Percentiles rank a stretch among this genome's conserved stretches.
These are phyloP conservation scores for Angomonas deanei DNA, from an alignment of 208 protist genomes.

Conservation along the genomic window DNA sequence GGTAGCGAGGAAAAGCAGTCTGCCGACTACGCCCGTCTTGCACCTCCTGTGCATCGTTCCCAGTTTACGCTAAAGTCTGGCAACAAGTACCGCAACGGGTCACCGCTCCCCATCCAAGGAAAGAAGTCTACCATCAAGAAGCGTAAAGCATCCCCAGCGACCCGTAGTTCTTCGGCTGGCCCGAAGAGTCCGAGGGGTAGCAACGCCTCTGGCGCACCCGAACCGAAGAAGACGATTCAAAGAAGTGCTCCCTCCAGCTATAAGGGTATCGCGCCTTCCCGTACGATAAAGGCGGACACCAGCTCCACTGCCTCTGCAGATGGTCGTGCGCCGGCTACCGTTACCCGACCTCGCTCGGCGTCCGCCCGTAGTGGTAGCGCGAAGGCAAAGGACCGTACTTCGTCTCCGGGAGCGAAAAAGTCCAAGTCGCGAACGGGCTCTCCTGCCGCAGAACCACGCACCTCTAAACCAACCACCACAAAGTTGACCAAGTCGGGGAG, in stretches of 20 bases:
- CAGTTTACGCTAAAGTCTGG: conserved; percentile 46
- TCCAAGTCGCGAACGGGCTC: neutral
- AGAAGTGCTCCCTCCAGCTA: conserved; percentile 28
- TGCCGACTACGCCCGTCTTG: conserved; percentile 37
- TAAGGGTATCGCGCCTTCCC: conserved; percentile 50
- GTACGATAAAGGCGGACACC: conserved; percentile 14
- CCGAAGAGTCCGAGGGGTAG: neutral
- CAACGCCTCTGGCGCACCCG: neutral
- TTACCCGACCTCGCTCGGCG: neutral
- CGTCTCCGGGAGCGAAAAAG: neutral
- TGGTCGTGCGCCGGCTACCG: neutral
- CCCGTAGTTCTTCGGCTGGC: neutral
- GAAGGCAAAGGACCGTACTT: conserved; percentile 2
- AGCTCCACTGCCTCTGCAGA: conserved; percentile 1
- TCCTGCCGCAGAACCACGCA: neutral
- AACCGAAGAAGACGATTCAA: neutral
- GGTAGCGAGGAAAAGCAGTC: conserved; percentile 1
- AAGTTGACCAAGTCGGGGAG: neutral
- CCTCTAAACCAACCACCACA: neutral
- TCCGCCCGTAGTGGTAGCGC: conserved; percentile 4
- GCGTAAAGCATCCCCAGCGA: neutral
- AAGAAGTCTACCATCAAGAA: conserved; percentile 16
- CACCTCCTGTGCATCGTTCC: conserved; percentile 26
- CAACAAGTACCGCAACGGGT: conserved; percentile 79
- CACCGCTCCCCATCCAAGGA: conserved; percentile 55